A percentile compares a stretch with the other conserved stretches of the same genome.
Evolutionary conservation across 805 yeast species (phyloP).

Genomic region (Kregervanrija delftensis): DNA sequence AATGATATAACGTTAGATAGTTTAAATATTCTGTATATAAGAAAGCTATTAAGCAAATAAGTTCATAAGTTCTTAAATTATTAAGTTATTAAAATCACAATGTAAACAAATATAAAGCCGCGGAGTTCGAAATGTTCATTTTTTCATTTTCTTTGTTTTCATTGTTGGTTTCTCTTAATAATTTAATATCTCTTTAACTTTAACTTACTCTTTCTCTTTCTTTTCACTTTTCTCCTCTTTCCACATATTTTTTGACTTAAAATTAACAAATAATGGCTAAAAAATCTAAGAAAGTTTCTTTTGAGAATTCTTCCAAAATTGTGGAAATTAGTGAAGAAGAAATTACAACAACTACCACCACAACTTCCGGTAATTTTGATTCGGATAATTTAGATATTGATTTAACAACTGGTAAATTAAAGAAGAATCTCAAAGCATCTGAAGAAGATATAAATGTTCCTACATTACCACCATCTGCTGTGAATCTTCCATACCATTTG

Average conservation of each 20-base stretch:
- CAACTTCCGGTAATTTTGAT: conserved; percentile 6
- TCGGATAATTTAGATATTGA: conserved; percentile 11
- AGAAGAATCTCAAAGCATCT: not conserved
- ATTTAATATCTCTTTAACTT: not conserved
- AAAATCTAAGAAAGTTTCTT: not conserved
- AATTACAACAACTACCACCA: not conserved
- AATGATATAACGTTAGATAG: no score
- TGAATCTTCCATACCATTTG: conserved; percentile 27
- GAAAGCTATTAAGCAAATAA: no score
- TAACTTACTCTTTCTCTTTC: not conserved
- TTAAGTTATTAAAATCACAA: no score
- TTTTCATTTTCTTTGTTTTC: no score
- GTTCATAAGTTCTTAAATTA: no score
- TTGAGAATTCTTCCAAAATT: conserved; percentile 5
- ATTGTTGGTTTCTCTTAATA: no score
- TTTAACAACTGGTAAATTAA: conserved; percentile 11
- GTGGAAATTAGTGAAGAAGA: conserved; percentile 9
- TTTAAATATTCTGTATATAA: no score
- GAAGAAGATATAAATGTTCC: not conserved
- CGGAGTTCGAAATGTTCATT: no score
- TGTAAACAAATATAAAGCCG: no score
- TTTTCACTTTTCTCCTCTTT: not conserved
- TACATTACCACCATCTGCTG: conserved; percentile 9
- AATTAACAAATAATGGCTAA: not conserved
- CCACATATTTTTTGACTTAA: no score